Evolutionary conservation across 2,329 filamentous ascomycete species (phyloP).

Genomic region (Aspergillus thermomutatus): DNA sequence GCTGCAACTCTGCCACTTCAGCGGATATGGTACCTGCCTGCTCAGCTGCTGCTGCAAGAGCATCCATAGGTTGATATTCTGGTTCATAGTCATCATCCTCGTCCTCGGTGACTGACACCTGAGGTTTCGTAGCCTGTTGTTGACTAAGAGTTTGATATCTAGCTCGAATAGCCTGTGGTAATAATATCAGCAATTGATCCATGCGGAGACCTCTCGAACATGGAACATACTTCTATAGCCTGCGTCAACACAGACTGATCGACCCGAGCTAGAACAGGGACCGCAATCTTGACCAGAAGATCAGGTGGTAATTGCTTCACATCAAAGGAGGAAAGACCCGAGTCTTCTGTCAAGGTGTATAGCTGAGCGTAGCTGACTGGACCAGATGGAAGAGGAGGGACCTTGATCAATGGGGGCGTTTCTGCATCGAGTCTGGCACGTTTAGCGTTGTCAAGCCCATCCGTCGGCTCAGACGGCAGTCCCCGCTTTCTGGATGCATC

Average conservation of each 20-base stretch:
- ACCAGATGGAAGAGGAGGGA: constrained; percentile 70
- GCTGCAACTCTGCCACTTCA: constrained; percentile 68
- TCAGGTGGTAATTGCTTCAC: constrained; percentile 73
- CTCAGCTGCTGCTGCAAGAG: constrained; percentile 21
- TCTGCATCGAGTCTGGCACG: constrained; percentile 66
- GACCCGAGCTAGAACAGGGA: constrained; percentile 70
- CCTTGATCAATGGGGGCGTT: constrained; percentile 48
- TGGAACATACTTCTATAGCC: constrained; percentile 62
- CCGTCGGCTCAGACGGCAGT: constrained; percentile 65
- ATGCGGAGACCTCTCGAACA: not conserved
- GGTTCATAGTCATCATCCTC: constrained; percentile 95
- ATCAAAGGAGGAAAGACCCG: constrained; percentile 73
- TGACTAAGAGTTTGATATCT: constrained; percentile 37
- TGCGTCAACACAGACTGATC: constrained; percentile 66
- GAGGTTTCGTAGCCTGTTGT: constrained; percentile 34
- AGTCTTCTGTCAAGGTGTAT: constrained; percentile 78
- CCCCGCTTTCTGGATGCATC: constrained; percentile 73
- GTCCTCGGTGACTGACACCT: constrained; percentile 40
- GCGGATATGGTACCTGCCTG: constrained; percentile 70
- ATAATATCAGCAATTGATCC: constrained; percentile 4
- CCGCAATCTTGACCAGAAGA: constrained; percentile 75
- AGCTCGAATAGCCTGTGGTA: constrained; percentile 35
- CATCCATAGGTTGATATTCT: constrained; percentile 71
- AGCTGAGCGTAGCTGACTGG: constrained; percentile 77
- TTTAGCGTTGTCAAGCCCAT: constrained; percentile 74